Evolutionary conservation across 345 rosid genomes (phyloP).

Genomic region (Eutrema japonicum): DNA sequence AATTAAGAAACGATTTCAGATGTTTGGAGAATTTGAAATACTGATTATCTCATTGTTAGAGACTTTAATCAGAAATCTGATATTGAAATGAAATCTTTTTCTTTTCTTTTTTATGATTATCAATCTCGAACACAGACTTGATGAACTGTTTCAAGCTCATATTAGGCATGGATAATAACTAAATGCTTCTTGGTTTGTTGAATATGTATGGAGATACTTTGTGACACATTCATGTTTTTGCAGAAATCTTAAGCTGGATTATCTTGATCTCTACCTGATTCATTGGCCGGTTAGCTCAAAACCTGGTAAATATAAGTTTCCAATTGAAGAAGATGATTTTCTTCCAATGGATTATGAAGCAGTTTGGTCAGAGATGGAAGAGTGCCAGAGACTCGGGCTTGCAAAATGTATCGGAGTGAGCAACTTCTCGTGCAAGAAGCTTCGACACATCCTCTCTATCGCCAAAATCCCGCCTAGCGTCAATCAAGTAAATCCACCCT

Average conservation of each 20-base stretch:
- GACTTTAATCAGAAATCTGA: too few relatives aligned
- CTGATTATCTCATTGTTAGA: not conserved
- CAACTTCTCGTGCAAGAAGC: conserved; percentile 79
- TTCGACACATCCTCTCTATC: conserved; percentile 55
- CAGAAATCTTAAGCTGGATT: conserved; percentile 72
- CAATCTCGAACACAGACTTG: too few relatives aligned
- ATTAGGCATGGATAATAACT: not conserved
- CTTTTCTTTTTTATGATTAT: not conserved
- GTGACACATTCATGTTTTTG: conserved; percentile 3
- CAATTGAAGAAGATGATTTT: conserved; percentile 68
- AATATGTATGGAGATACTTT: not conserved
- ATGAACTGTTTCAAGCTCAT: not conserved
- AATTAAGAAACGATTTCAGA: not conserved
- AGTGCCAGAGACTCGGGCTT: conserved; percentile 66
- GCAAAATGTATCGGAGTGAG: conserved; percentile 80
- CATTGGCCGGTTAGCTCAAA: conserved; percentile 91
- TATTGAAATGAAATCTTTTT: too few relatives aligned
- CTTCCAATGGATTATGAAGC: conserved; percentile 61
- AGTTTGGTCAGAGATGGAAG: conserved; percentile 84
- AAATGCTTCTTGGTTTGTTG: not conserved
- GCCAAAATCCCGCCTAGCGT: conserved; percentile 78
- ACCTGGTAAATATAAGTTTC: conserved; percentile 65
- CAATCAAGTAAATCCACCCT: conserved; percentile 59
- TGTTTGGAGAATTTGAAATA: not conserved
- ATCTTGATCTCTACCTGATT: conserved; percentile 69